These are phyloP conservation scores for Capronia coronata DNA, from an alignment of 2,329 filamentous ascomycete genomes.

Conservation along the genomic window DNA sequence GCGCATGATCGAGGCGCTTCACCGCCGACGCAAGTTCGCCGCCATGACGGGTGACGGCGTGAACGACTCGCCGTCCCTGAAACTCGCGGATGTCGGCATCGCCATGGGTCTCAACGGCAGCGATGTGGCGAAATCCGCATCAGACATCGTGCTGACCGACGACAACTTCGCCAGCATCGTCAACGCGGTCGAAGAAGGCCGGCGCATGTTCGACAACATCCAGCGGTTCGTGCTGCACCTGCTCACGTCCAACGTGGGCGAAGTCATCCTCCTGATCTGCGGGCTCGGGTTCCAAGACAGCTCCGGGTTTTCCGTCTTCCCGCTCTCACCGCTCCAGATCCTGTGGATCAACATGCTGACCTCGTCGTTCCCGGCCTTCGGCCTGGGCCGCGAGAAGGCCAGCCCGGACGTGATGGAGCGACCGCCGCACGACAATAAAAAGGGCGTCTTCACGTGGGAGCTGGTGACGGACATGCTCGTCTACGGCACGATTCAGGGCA, in stretches of 20 bases:
- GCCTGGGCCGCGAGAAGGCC: conserved; percentile 52
- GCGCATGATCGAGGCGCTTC: conserved; percentile 82
- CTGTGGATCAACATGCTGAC: conserved; percentile 62
- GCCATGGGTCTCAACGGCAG: conserved; percentile 81
- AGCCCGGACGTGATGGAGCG: conserved; percentile 50
- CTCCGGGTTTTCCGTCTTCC: conserved; percentile 50
- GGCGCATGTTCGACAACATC: conserved; percentile 82
- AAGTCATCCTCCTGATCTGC: conserved; percentile 52
- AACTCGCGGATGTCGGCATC: conserved; percentile 76
- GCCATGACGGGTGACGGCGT: conserved; percentile 88
- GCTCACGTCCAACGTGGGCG: conserved; percentile 51
- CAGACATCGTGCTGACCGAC: conserved; percentile 57
- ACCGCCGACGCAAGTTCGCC: conserved; percentile 67
- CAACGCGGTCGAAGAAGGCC: conserved; percentile 72
- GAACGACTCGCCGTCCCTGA: conserved; percentile 77
- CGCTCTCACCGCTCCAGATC: conserved; percentile 53
- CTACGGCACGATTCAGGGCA: conserved; percentile 48
- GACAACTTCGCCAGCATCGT: conserved; percentile 87
- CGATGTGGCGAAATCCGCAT: conserved; percentile 77
- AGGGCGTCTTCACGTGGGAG: conserved; percentile 48
- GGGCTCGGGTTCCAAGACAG: conserved; percentile 54
- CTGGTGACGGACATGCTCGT: conserved; percentile 50
- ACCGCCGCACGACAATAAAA: conserved; percentile 48
- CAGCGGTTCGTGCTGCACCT: conserved; percentile 63
- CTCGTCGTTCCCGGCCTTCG: conserved; percentile 53